A percentile compares a stretch with the other conserved stretches of the same genome.
Evolutionary conservation across 2,329 filamentous ascomycete genomes (phyloP).

Genomic region (Xylaria multiplex): DNA sequence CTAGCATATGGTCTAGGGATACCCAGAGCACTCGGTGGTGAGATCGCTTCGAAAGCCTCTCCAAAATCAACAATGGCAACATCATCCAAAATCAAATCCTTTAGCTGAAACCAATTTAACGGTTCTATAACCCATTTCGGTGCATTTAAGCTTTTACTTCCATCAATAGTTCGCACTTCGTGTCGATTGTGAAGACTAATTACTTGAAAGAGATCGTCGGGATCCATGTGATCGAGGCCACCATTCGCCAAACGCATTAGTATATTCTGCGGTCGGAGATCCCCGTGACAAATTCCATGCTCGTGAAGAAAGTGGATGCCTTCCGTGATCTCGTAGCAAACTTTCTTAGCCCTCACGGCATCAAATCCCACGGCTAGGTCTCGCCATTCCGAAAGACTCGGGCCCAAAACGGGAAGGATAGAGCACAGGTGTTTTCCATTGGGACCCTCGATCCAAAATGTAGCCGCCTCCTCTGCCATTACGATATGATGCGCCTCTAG

Average conservation of each 20-base stretch:
- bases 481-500: slow-evolving; percentile 28
- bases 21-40: not conserved
- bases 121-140: slow-evolving; percentile 7
- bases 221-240: slow-evolving; percentile 23
- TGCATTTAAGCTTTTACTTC: not conserved
- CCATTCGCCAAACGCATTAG: slow-evolving; percentile 24
- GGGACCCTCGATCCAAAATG: slow-evolving; percentile 29
- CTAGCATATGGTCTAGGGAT: slow-evolving; percentile 9
- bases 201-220: not conserved
- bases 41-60: not conserved
- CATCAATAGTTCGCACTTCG: not conserved
- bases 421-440: slow-evolving; percentile 38
- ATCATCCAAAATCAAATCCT: not conserved
- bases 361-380: not conserved
- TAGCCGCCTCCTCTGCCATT: slow-evolving; percentile 11
- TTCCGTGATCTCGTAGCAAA: slow-evolving; percentile 30
- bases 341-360: slow-evolving; percentile 1
- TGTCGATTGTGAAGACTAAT: slow-evolving; percentile 6
- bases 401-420: slow-evolving; percentile 34
- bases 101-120: slow-evolving; percentile 7
- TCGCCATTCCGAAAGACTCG: slow-evolving; percentile 24
- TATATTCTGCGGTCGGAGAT: slow-evolving; percentile 33
- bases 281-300: slow-evolving; percentile 30
- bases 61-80: slow-evolving; percentile 7
- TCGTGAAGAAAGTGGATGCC: slow-evolving; percentile 27